Conservation (phyloP, 1,284 basidiomycete genomes). For the Cutaneotrichosporon sp. region DNA sequence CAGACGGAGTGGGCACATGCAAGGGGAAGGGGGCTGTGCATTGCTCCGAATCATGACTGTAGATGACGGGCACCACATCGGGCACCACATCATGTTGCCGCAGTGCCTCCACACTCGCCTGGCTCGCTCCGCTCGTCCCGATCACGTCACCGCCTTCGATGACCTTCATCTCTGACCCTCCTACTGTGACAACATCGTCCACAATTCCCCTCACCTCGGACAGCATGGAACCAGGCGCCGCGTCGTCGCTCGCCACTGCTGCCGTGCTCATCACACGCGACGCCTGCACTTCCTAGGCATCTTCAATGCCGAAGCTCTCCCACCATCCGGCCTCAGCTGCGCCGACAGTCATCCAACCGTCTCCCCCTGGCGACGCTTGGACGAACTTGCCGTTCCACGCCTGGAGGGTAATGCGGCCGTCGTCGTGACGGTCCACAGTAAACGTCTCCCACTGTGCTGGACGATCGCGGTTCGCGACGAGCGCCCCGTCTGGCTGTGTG, state of each 20-base stretch:
- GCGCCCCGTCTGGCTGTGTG: not conserved
- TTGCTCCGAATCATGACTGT: no score
- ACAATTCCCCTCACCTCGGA: no score
- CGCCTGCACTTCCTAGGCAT: not conserved
- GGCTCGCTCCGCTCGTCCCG: no score
- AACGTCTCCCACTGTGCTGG: conserved; percentile 1
- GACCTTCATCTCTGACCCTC: no score
- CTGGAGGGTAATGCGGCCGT: conserved; percentile 1
- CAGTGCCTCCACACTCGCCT: no score
- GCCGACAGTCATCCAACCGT: conserved; percentile 1
- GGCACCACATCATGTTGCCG: no score
- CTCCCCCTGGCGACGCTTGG: conserved; percentile 5
- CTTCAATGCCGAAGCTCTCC: conserved; percentile 18
- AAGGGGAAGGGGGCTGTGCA: no score
- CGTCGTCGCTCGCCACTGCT: not conserved
- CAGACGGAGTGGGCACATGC: no score
- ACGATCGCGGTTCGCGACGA: not conserved
- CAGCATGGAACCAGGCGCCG: no score
- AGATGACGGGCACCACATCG: no score
- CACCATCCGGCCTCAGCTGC: conserved; percentile 13
- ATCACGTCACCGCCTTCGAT: no score
- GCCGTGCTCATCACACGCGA: not conserved
- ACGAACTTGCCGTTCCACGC: conserved; percentile 14
- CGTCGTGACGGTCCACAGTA: not conserved
- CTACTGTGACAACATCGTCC: no score